Conservation (phyloP, 257 asterid genomes). For the Scutellaria barbata region DNA sequence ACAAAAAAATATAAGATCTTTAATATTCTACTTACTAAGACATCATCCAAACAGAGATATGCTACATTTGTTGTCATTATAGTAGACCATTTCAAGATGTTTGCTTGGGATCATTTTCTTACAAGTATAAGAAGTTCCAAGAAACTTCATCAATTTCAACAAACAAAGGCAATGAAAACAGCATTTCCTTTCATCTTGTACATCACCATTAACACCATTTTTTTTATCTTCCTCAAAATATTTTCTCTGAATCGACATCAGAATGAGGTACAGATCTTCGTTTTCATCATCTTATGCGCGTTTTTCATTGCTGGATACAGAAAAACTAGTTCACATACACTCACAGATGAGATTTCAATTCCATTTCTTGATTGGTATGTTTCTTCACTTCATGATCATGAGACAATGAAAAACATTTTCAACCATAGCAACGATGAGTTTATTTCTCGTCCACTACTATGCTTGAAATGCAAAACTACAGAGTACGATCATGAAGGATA, state of each 20-base stretch:
- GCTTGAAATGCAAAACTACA: background rate
- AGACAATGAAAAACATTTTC: background rate
- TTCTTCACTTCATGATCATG: background rate
- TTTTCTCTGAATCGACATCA: conserved; percentile 3
- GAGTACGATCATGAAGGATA: conserved; percentile 17
- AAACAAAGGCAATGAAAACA: background rate
- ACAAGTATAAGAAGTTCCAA: conserved; percentile 7
- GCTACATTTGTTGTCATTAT: background rate
- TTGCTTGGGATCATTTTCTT: conserved; percentile 6
- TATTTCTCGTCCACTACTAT: background rate
- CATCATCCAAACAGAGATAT: background rate
- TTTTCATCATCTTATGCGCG: background rate
- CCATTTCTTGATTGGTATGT: conserved; percentile 19
- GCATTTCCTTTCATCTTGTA: conserved; percentile 17
- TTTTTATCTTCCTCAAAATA: conserved; percentile 9
- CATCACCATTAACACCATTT: conserved; percentile 25
- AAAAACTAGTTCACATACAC: background rate
- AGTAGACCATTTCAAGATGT: conserved; percentile 7
- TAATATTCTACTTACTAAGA: background rate
- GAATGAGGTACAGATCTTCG: background rate
- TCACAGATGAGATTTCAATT: conserved; percentile 11
- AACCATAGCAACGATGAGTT: background rate
- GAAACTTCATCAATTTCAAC: conserved; percentile 7
- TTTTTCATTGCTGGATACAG: background rate
- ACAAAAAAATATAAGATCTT: background rate